Evolutionary conservation across 1,284 basidiomycete species (phyloP).

Genomic region (Ceratobasidium sp.): DNA sequence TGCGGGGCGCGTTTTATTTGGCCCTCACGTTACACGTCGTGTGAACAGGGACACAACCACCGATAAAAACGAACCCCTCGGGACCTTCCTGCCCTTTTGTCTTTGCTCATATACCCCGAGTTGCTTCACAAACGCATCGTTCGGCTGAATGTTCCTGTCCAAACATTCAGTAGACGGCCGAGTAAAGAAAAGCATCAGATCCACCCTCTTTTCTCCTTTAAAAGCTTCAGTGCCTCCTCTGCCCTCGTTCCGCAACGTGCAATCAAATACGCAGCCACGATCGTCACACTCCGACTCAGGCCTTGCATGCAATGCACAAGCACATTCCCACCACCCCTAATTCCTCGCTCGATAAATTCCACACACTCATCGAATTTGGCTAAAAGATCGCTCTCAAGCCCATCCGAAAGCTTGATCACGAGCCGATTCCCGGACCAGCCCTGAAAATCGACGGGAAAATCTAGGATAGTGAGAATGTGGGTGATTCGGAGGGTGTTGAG

Average conservation of each 20-base stretch:
- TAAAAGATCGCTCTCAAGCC: constrained; percentile 1
- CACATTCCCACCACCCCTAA: constrained; percentile 21
- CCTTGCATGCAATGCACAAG: constrained; percentile 26
- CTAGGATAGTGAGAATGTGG: constrained; percentile 24
- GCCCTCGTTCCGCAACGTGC: neutral
- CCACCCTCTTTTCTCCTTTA: constrained; percentile 26
- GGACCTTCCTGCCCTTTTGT: neutral
- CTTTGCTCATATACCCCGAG: neutral
- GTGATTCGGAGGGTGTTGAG: constrained; percentile 10
- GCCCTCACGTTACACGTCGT: neutral
- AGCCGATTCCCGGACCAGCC: constrained; percentile 18
- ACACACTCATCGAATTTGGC: constrained; percentile 16
- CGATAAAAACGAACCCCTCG: neutral
- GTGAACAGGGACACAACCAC: neutral
- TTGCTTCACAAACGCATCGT: constrained; percentile 9
- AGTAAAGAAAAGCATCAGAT: neutral
- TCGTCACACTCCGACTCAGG: constrained; percentile 14
- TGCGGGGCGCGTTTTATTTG: neutral
- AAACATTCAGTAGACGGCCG: neutral
- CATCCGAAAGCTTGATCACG: constrained; percentile 14
- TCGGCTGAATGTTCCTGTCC: constrained; percentile 11
- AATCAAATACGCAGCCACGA: constrained; percentile 18
- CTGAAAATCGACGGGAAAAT: constrained; percentile 19
- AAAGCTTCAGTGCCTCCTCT: neutral
- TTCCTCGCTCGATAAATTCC: constrained; percentile 2